Conservation (phyloP, 192 early-diverging fungal genomes). For the Podila epicladia region DNA sequence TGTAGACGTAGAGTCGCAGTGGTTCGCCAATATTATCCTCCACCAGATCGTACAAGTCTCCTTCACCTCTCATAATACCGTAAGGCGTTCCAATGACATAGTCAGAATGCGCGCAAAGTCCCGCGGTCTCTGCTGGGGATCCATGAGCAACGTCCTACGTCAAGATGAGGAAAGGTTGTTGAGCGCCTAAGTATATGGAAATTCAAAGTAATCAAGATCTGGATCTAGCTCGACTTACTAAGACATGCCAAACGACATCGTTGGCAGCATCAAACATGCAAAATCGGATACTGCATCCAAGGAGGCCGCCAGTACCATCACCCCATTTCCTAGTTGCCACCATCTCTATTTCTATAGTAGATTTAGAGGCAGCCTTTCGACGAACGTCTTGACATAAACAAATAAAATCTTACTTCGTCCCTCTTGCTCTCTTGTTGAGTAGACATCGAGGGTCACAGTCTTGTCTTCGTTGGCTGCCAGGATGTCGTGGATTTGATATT, state of each 20-base stretch:
- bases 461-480: conserved; percentile 55
- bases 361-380: not conserved
- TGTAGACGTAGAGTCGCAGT: conserved; percentile 74
- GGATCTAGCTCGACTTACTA: conserved; percentile 21
- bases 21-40: conserved; percentile 66
- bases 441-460: conserved; percentile 61
- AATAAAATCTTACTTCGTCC: conserved; percentile 50
- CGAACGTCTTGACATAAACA: not conserved
- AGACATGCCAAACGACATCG: conserved; percentile 63
- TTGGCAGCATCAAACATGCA: conserved; percentile 71
- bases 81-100: conserved; percentile 79
- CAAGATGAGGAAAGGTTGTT: not conserved
- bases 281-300: conserved; percentile 72
- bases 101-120: conserved; percentile 72
- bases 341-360: conserved; percentile 47
- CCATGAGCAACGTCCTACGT: conserved; percentile 66
- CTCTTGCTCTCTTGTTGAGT: conserved; percentile 66
- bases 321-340: conserved; percentile 52
- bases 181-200: no score
- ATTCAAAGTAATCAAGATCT: no score
- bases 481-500: conserved; percentile 52
- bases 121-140: conserved; percentile 78
- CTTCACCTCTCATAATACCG: conserved; percentile 62
- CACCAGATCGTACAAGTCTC: conserved; percentile 72
- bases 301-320: conserved; percentile 52